Base-by-base conservation (phyloP, 2,329 filamentous ascomycete species). In the Hypoxylon sp. region DNA sequence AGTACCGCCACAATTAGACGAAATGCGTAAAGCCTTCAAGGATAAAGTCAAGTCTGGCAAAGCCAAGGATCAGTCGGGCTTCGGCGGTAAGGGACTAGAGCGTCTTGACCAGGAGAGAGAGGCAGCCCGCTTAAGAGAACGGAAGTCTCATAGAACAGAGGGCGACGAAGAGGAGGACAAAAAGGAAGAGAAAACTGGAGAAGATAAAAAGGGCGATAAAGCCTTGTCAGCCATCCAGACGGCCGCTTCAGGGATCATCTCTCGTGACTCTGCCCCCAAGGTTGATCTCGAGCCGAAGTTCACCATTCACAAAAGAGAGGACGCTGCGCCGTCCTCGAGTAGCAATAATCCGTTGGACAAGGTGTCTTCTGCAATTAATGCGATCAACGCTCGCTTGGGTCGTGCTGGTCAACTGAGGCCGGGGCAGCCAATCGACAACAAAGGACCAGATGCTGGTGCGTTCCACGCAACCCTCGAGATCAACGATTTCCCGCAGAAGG, bases 401-500 rank as follows among this genome's bases (percentile, higher is more conserved):
- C 93, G 94, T 74, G 93, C 94, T 35, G 94, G 94, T 37, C 92
- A 96, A 78, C 91, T 98, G 75, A 92, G 96, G 67, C 92, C 93
- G 3, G 96, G 96, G 13, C 94, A 97, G 69, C 94, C 96, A 6
- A 97, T 98, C 78, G 96, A 99, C 84, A 99, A 99, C 83, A 98
- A 98, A 81, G 96, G 96, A 0, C 96, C 96, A 0, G 96, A 99
- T 80, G 96, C 96, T 2, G 96, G 96, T 57, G 94, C 94, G 0
- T 99, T 94, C 86, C 96, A 99, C 80, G 94, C 96, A 14, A 98
- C 95, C 3, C 86, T 99, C 69, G 96, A 98, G 81, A 99, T 99
- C 88, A 99, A 99, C 81, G 96, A 99, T 81, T 98, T 98, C 81
- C 96, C 96, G 35, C 96, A 99, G 80, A 98, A 98, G 85, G 96